phyloP scores from a whole-genome alignment of 352 stramenopile species.

The Peronospora destructor region DNA sequence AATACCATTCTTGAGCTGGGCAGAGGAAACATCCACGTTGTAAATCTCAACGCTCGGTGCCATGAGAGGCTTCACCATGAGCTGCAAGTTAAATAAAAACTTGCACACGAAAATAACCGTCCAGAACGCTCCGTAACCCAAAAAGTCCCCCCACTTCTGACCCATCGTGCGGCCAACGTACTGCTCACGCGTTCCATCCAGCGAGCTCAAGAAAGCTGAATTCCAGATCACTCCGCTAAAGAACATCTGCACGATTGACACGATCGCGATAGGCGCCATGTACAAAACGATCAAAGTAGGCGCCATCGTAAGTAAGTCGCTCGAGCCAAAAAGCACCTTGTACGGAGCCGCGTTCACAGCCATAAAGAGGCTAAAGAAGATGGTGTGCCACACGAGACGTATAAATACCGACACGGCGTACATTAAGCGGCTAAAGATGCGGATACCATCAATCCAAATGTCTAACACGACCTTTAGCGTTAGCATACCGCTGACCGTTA shows the following conservation, averaged over 20 bases:
- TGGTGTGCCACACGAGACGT: slow-evolving; percentile 70
- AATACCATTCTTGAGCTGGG: slow-evolving; percentile 42
- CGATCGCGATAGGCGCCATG: slow-evolving; percentile 51
- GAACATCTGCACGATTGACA: slow-evolving; percentile 61
- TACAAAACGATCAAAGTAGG: slow-evolving; percentile 47
- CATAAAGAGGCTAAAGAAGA: slow-evolving; percentile 76
- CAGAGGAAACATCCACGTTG: slow-evolving; percentile 47
- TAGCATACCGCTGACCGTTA: slow-evolving; percentile 56
- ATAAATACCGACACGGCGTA: slow-evolving; percentile 64
- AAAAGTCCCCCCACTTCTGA: slow-evolving; percentile 57
- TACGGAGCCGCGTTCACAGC: slow-evolving; percentile 64
- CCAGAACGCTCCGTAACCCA: slow-evolving; percentile 73
- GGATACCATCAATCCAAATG: slow-evolving; percentile 74
- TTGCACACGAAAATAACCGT: slow-evolving; percentile 88
- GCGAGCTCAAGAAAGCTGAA: slow-evolving; percentile 43
- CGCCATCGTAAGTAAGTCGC: slow-evolving; percentile 57
- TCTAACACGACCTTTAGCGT: slow-evolving; percentile 70
- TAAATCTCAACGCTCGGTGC: slow-evolving; percentile 94
- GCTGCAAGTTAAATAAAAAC: slow-evolving; percentile 95
- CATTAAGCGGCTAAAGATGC: slow-evolving; percentile 49
- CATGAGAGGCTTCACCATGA: slow-evolving; percentile 96
- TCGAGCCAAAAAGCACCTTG: slow-evolving; percentile 49
- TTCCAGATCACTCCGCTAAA: slow-evolving; percentile 51
- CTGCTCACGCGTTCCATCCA: slow-evolving; percentile 68
- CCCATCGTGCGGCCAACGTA: slow-evolving; percentile 80